Percentiles rank a stretch among this genome's conserved stretches.
Conservation (phyloP, 2,329 filamentous ascomycete genomes). For the Aspergillus pseudonomiae region DNA sequence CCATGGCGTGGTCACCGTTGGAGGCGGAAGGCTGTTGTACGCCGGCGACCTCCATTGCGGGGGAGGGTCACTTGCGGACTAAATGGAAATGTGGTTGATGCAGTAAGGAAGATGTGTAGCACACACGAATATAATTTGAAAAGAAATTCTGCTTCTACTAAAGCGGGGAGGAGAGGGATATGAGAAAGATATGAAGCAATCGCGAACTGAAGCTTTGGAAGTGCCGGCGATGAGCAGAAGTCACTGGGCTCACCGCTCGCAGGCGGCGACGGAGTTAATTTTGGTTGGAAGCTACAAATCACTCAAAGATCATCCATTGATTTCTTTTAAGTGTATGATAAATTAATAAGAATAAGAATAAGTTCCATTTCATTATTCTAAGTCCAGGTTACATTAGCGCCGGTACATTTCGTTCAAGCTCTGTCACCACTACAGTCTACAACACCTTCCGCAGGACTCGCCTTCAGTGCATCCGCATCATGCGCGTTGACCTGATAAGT, state of each 20-base stretch:
- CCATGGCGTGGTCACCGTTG: slow-evolving; percentile 25
- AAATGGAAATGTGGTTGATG: neutral
- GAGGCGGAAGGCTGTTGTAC: slow-evolving; percentile 13
- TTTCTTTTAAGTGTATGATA: neutral
- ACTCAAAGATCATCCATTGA: neutral
- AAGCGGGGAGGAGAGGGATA: neutral
- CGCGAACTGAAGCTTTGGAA: slow-evolving; percentile 4
- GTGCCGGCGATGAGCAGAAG: neutral
- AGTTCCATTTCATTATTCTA: neutral
- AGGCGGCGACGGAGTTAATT: neutral
- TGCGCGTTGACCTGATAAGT: slow-evolving; percentile 12
- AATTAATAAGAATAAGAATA: neutral
- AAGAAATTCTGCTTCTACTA: neutral
- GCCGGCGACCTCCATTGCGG: slow-evolving; percentile 14
- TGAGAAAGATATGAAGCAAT: neutral
- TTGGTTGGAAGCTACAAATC: neutral
- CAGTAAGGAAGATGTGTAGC: neutral
- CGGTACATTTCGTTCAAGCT: neutral
- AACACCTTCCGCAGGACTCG: neutral
- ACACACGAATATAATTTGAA: too few relatives aligned
- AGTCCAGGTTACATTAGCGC: neutral
- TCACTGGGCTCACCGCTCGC: slow-evolving; percentile 2
- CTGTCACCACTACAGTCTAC: neutral
- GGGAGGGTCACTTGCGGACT: neutral
- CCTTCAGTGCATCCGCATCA: slow-evolving; percentile 1